Evolutionary conservation across 192 early-diverging fungal genomes (phyloP).

Genomic region (Backusella psychrophila): DNA sequence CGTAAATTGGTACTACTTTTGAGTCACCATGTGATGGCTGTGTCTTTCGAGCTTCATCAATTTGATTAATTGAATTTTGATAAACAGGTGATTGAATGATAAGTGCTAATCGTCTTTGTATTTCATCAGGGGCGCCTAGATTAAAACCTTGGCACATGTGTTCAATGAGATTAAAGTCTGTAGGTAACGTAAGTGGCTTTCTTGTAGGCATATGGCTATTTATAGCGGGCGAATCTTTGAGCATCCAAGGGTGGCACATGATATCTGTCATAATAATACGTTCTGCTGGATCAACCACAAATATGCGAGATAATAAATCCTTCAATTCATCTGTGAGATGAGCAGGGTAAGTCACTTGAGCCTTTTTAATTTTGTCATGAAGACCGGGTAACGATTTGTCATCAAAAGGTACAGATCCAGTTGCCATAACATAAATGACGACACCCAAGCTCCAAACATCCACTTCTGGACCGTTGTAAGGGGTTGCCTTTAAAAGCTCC

Average conservation of each 20-base stretch:
- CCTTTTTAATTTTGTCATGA: conserved; percentile 81
- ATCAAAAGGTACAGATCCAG: conserved; percentile 83
- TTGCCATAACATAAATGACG: conserved; percentile 79
- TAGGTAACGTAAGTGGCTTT: conserved; percentile 48
- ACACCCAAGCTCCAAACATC: conserved; percentile 91
- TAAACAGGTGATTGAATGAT: conserved; percentile 54
- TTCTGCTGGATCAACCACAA: conserved; percentile 66
- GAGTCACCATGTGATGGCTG: conserved; percentile 54
- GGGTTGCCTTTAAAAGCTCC: conserved; percentile 78
- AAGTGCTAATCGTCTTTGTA: conserved; percentile 47
- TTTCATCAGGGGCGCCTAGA: conserved; percentile 64
- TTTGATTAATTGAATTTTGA: conserved; percentile 20
- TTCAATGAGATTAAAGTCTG: conserved; percentile 57
- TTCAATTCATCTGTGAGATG: conserved; percentile 60
- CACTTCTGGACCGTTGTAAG: conserved; percentile 82
- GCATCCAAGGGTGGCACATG: conserved; percentile 72
- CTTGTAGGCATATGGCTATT: conserved; percentile 65
- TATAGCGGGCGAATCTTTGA: conserved; percentile 60
- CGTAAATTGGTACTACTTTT: conserved; percentile 46
- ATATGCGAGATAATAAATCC: conserved; percentile 66
- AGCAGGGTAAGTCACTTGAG: conserved; percentile 69
- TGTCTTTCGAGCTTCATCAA: conserved; percentile 44
- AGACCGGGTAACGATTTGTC: conserved; percentile 81
- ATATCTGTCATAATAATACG: conserved; percentile 74
- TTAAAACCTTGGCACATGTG: conserved; percentile 72